Conservation (phyloP, 2,329 filamentous ascomycete genomes). For the Zymoseptoria tritici region DNA sequence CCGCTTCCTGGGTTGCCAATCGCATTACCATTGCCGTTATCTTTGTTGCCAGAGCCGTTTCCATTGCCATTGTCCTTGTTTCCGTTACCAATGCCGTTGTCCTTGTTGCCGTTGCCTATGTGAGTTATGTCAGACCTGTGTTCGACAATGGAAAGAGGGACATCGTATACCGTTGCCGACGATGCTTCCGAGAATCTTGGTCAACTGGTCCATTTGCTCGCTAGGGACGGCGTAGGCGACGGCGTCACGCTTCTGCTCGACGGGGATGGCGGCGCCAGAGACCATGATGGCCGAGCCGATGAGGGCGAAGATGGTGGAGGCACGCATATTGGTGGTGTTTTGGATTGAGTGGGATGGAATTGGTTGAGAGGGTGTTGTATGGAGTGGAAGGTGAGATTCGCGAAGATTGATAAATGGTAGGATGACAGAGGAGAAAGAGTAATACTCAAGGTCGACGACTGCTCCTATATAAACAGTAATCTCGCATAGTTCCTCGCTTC, state of each 20-base stretch:
- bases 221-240: neutral
- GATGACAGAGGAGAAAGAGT: neutral
- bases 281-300: constrained; percentile 4
- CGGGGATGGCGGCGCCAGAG: neutral
- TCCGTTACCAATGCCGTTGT: constrained; percentile 2
- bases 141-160: neutral
- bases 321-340: constrained; percentile 4
- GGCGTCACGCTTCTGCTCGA: neutral
- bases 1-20: neutral
- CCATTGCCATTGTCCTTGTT: neutral
- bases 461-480: neutral
- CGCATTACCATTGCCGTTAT: constrained; percentile 3
- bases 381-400: neutral
- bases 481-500: neutral
- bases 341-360: neutral
- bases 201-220: neutral
- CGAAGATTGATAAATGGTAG: neutral
- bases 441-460: neutral
- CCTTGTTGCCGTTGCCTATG: constrained; percentile 1
- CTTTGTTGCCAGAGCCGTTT: constrained; percentile 1
- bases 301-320: constrained; percentile 9
- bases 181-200: constrained; percentile 3
- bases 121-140: neutral
- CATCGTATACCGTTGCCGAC: constrained; percentile 2
- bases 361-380: neutral